Conservation (phyloP, 495 filamentous ascomycete species). For the Daldinia grandis region DNA sequence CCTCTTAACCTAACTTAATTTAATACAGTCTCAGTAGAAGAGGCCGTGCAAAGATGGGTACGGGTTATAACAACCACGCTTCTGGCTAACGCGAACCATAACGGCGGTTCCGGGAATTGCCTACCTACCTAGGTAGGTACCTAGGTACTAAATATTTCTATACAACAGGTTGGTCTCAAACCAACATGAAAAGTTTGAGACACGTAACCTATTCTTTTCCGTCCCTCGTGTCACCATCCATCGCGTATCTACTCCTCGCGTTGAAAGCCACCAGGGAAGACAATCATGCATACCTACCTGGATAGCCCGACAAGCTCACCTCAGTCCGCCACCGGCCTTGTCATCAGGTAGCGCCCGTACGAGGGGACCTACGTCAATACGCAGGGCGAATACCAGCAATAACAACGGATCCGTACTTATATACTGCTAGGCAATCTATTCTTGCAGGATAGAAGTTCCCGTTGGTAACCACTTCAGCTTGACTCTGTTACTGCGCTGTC, state of each 20-base stretch:
- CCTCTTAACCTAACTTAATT: no score
- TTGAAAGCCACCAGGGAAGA: neutral
- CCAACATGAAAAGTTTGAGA: neutral
- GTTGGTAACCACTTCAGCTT: neutral
- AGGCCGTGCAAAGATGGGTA: neutral
- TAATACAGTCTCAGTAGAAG: neutral
- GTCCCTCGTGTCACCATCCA: neutral
- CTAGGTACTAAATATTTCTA: no score
- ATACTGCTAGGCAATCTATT: no score
- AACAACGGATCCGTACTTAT: neutral
- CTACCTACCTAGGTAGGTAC: no score
- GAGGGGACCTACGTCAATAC: neutral
- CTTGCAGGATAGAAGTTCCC: no score
- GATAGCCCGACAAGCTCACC: neutral
- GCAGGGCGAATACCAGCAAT: neutral
- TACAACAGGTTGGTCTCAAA: neutral
- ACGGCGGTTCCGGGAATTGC: no score
- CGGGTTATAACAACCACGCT: neutral
- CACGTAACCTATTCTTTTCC: neutral
- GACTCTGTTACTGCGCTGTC: slow-evolving; percentile 22
- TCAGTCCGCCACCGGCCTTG: slow-evolving; percentile 8
- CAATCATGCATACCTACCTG: neutral
- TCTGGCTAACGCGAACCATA: neutral
- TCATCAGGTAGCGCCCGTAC: neutral
- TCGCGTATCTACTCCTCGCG: neutral